Conservation (phyloP, 2,329 filamentous ascomycete genomes). For the Ophiosphaerella narmari region DNA sequence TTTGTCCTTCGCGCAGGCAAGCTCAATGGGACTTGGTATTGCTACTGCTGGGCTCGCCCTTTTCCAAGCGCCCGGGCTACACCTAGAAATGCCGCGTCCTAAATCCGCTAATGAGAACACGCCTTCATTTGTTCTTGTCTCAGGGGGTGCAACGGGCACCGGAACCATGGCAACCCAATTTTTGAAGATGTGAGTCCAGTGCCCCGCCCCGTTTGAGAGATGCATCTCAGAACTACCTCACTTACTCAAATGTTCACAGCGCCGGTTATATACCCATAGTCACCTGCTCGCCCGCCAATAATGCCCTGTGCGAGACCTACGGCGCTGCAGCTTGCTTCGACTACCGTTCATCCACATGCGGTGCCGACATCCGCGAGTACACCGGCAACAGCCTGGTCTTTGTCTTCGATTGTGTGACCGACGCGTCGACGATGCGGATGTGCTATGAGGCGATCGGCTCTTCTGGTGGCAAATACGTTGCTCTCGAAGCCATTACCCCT, state of each 20-base stretch:
- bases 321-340: conserved; percentile 56
- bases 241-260: not conserved
- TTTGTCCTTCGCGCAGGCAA: conserved; percentile 20
- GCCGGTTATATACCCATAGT: conserved; percentile 50
- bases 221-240: not conserved
- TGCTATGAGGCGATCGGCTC: conserved; percentile 24
- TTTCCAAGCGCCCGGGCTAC: conserved; percentile 1
- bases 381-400: conserved; percentile 47
- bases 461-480: conserved; percentile 20
- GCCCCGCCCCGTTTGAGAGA: not conserved
- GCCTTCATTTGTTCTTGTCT: conserved; percentile 48
- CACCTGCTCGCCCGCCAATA: conserved; percentile 53
- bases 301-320: conserved; percentile 26
- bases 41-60: conserved; percentile 8
- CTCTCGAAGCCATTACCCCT: conserved; percentile 11
- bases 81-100: not conserved
- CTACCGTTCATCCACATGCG: conserved; percentile 47
- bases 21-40: conserved; percentile 1
- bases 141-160: conserved; percentile 52
- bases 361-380: conserved; percentile 38
- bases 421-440: conserved; percentile 20
- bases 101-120: not conserved
- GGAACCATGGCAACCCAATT: conserved; percentile 54
- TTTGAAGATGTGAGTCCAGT: conserved; percentile 1
- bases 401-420: conserved; percentile 53